Evolutionary conservation across 2,329 filamentous ascomycete genomes (phyloP).

Genomic region (Xylariaceae sp.): DNA sequence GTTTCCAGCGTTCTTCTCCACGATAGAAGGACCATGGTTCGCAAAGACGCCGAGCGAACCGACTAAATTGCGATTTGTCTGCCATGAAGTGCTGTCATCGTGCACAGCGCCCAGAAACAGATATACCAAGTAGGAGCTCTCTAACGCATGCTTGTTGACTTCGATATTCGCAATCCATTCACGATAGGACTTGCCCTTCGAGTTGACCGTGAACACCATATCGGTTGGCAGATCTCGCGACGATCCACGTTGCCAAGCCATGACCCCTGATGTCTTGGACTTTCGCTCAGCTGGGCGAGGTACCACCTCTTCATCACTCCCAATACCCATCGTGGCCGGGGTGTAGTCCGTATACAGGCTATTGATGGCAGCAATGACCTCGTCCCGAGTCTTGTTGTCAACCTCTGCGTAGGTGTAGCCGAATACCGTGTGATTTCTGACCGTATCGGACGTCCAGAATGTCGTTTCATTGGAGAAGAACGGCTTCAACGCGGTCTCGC

Average conservation of each 20-base stretch:
- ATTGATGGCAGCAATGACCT: constrained; percentile 53
- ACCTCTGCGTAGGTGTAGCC: constrained; percentile 73
- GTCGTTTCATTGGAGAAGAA: constrained; percentile 58
- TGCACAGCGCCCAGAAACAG: constrained; percentile 60
- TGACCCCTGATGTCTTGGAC: constrained; percentile 1
- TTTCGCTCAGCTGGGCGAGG: not conserved
- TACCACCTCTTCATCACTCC: not conserved
- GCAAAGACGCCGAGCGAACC: constrained; percentile 57
- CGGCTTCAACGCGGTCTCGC: constrained; percentile 57
- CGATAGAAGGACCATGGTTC: constrained; percentile 21
- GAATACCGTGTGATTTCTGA: constrained; percentile 56
- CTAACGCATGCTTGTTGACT: constrained; percentile 54
- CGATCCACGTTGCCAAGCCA: constrained; percentile 25
- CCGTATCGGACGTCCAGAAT: constrained; percentile 63
- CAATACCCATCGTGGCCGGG: constrained; percentile 32
- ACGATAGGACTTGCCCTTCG: constrained; percentile 40
- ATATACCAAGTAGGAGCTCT: constrained; percentile 59
- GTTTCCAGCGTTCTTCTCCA: constrained; percentile 30
- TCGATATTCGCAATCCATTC: constrained; percentile 67
- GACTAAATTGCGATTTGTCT: constrained; percentile 48
- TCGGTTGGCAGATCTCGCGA: constrained; percentile 26
- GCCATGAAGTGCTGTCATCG: constrained; percentile 45
- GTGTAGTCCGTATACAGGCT: constrained; percentile 51
- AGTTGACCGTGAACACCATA: constrained; percentile 35
- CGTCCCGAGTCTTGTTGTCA: constrained; percentile 36